Evolutionary conservation across 1,139 yeast species (phyloP), one percentile per base, ranked within the genome.

Genomic region (Scheffersomyces titani): DNA sequence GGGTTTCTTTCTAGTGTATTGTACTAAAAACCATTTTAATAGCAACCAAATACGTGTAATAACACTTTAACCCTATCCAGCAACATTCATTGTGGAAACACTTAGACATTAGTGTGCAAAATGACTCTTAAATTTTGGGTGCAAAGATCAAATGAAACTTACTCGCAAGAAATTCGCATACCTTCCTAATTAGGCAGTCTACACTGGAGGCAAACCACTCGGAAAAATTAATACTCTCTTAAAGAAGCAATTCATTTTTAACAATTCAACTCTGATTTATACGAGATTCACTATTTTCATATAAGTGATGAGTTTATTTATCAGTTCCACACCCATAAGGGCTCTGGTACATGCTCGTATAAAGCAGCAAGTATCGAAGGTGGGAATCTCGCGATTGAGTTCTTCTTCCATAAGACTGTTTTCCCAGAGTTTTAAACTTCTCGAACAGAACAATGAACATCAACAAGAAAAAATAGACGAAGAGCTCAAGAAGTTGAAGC

Each of bases 401-500:
- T 6, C 40, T 30, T 30, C 40, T 30, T 30, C 40, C 13, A 7
- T 30, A 7, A 30, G 40, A 30, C 40, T 30, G 2, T 16, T 30
- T 30, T 30, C 40, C 16, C 40, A 30, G 40, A 30, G 13, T 9
- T 30, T 16, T 30, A 30, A 5, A 11, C 40, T 46, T 46, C 20
- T 20, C 24, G 19, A 46, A 19, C n/a, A 46, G 20, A 19, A 46
- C 49, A 22, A 46, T n/a, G 51, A 49, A 40, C 44, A 21, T 16
- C 51, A 50, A n/a, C 49, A 56, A 21, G 66, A 63, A 13, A 53
- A 53, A 46, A 53, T 62, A 48, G 66, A 70, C 51, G 63, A 62
- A 13, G 75, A 72, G 52, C 56, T 65, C 51, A 60, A 57, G 55
- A 62, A 61, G 49, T 56, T 64, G 55, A 61, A 63, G 45, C 64